Evolutionary conservation across 345 rosid genomes (phyloP).

Genomic region (Rubroshorea leprosula): DNA sequence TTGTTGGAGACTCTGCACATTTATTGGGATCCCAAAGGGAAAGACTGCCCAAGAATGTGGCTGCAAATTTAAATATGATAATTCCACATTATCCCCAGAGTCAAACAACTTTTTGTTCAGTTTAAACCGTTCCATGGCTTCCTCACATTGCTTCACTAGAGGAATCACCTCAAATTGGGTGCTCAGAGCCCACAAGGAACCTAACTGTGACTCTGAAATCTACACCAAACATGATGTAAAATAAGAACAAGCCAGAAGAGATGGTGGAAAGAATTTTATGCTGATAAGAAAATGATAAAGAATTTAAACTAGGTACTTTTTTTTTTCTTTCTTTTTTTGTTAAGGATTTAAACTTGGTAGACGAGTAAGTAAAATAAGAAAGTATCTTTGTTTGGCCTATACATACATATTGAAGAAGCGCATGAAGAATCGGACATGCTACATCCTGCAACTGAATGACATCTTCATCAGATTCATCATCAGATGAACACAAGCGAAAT

Average conservation of each 20-base stretch:
- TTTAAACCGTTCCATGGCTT: constrained; percentile 48
- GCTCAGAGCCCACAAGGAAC: constrained; percentile 50
- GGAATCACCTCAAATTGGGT: constrained; percentile 61
- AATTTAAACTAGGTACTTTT: neutral
- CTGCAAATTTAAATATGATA: constrained; percentile 48
- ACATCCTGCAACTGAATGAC: constrained; percentile 45
- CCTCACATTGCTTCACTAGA: constrained; percentile 73
- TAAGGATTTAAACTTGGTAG: neutral
- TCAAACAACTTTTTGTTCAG: constrained; percentile 46
- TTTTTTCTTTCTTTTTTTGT: too few species aligned
- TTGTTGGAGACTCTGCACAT: constrained; percentile 50
- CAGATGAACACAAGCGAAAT: constrained; percentile 45
- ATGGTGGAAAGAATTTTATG: neutral
- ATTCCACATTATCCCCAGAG: constrained; percentile 48
- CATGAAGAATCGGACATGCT: constrained; percentile 54
- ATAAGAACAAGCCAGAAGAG: neutral
- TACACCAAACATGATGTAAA: constrained; percentile 23
- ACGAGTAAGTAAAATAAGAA: constrained; percentile 1
- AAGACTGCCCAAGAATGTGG: constrained; percentile 41
- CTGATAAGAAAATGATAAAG: neutral
- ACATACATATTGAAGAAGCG: constrained; percentile 79
- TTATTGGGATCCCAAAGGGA: constrained; percentile 64
- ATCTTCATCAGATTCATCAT: constrained; percentile 35
- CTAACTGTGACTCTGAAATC: constrained; percentile 72
- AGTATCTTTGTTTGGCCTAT: constrained; percentile 70